phyloP scores from a whole-genome alignment of 1,284 basidiomycete genomes.

The Ustilago crameri region DNA sequence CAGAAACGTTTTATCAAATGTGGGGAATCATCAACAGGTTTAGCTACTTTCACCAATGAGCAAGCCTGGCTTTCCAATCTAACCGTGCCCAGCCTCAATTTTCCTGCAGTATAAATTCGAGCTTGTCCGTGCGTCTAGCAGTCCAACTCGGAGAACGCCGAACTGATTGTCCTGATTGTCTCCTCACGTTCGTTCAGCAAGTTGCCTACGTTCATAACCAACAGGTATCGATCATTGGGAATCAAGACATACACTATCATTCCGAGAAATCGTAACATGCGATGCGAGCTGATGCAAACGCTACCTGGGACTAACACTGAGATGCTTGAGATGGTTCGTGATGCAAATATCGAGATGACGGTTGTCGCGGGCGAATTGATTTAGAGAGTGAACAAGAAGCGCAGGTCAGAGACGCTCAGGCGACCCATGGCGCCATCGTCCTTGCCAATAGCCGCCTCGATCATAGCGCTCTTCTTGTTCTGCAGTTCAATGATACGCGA shows the following conservation, averaged over 20 bases:
- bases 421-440: conserved; percentile 67
- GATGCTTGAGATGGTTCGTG: background rate
- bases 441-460: conserved; percentile 67
- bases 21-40: conserved; percentile 1
- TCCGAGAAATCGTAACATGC: conserved; percentile 14
- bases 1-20: background rate
- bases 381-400: conserved; percentile 64
- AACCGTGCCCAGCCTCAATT: background rate
- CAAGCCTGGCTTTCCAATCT: background rate
- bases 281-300: conserved; percentile 9
- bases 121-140: too few relatives aligned
- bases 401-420: conserved; percentile 63
- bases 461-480: conserved; percentile 81
- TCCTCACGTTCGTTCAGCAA: too few relatives aligned
- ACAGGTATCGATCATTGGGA: background rate
- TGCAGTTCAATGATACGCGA: conserved; percentile 88
- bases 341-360: too few relatives aligned
- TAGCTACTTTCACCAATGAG: background rate
- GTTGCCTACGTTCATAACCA: too few relatives aligned
- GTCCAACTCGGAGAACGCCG: conserved; percentile 4
- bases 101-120: too few relatives aligned
- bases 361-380: background rate
- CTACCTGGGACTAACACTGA: background rate
- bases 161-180: background rate
- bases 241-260: background rate